Evolutionary conservation across 495 filamentous ascomycete genomes (phyloP), one percentile per base, ranked within the genome.

Genomic region (Talaromyces borbonicus): DNA sequence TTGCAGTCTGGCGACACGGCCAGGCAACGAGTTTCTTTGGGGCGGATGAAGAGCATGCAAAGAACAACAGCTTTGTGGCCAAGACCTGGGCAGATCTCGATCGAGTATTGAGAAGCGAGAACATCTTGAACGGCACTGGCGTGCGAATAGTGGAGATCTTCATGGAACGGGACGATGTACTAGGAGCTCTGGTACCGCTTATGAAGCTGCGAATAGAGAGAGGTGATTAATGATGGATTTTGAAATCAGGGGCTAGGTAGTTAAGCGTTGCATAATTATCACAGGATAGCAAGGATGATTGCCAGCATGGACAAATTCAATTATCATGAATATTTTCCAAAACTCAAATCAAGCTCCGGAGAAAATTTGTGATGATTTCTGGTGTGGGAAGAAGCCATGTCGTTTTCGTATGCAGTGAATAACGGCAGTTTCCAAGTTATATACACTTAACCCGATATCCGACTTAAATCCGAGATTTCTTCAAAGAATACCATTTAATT

Each of bases 1-100:
- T 88, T 32, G 57, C 63, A 1, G 59, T 61, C 15, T 90, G 85
- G 85, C 63, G 78, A 26, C 83, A 84, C 22, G 22, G 15, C 22
- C 33, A 37, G 22, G 61, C 66, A 4, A 53, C 69, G 5, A 53
- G 39, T 14, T 67, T 69, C 46, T 72, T 75, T 44, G 69, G 71
- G 0, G 71, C 64, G 1, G 49, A 52, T 25, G 60, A 65, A 25
- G 49, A 56, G n/a, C 47, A 60, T 38, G 52, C 53, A 0, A 43
- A 30, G 1, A 37, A 50, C 5, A 65, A 57, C 30, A 58, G 48
- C 0, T 62, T 59, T 39, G 48, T 43, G 11, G 63, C 61, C 5
- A 43, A 49, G 30, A 73, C 58, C 5, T 68, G 59, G 50, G 61
- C 52, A 0, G 62, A 71, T 47, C 48, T 75, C 8, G 46, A 61